Base-by-base conservation (phyloP, 192 early-diverging fungal genomes). In the Linnemannia hyalina region DNA sequence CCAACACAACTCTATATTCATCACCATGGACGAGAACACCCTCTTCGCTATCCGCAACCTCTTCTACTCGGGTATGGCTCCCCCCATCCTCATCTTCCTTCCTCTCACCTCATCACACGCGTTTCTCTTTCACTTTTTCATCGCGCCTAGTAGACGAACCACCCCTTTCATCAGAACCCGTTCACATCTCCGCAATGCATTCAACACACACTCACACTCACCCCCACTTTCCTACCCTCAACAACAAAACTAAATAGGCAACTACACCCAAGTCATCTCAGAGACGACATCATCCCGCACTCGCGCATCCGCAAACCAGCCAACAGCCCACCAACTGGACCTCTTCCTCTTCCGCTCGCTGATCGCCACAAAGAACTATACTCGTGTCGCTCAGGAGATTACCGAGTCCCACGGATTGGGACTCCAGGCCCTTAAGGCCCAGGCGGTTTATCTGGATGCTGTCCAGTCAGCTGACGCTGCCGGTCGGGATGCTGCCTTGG, bases 261-360 rank as follows among this genome's bases (percentile, higher is more conserved):
- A 81, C 80, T 77, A 82, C 71, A 73, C 52, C 65, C 75, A 81
- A 38, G 69, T 70, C 41, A 57, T 74, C 55, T 52, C 74, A 13
- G 83, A 77, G 88, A 90, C 84, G 52, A 81, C 72, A 88, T 92
- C 87, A 9, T 69, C 75, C 41, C 88, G 91, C 38, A 79, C 70
- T 82, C 96, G 65, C 94, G 95, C 47, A 91, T 93, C 69, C 96
- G 92, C 90, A 92, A 96, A 82, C 90, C 94, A 90, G 63, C 70
- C 85, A 40, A 87, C 81, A 16, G 79, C 90, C 40, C 89, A 92
- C 41, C 76, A 96, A 75, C 92, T 92, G 42, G 88, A 94, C 82
- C 89, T 92, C 9, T 93, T 95, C 20, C 91, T 96, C 65, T 95
- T 95, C 87, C 95, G 97, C 35, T 92, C 98, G 9, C 93, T 96